A percentile compares a stretch with the other conserved stretches of the same genome.
These are phyloP conservation scores for Croton laevigatus DNA, from an alignment of 441 rosid genomes.

Conservation along the genomic window DNA sequence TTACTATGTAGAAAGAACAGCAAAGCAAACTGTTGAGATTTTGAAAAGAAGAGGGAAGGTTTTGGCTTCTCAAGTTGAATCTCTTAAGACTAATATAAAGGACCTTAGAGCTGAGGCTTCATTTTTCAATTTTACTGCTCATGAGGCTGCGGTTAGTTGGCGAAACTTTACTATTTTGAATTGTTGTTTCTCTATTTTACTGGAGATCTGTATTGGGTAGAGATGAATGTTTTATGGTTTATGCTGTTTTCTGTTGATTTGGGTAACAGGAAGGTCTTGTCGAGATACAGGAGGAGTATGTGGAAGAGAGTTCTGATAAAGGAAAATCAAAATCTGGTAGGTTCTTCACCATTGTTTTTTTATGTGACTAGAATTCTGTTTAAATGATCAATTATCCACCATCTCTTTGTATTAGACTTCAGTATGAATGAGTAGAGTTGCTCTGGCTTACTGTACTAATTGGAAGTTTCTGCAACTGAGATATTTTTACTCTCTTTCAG, in stretches of 20 bases:
- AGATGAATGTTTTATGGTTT: slow-evolving; percentile 2
- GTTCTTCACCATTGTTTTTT: slow-evolving; percentile 15
- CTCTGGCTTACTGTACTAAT: neutral
- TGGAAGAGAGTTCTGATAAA: slow-evolving; percentile 42
- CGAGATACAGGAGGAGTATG: slow-evolving; percentile 85
- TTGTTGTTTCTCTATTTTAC: neutral
- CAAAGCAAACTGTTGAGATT: slow-evolving; percentile 76
- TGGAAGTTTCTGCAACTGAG: slow-evolving; percentile 9
- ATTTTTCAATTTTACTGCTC: slow-evolving; percentile 69
- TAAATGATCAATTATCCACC: neutral
- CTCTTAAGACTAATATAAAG: slow-evolving; percentile 60
- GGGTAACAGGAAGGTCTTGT: slow-evolving; percentile 71
- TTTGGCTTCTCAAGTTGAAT: slow-evolving; percentile 54
- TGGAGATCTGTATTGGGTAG: neutral
- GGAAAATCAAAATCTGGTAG: slow-evolving; percentile 41
- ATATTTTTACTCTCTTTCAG: slow-evolving; percentile 23
- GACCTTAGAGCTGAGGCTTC: slow-evolving; percentile 79
- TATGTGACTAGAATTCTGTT: too few relatives aligned
- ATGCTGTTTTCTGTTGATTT: slow-evolving; percentile 11
- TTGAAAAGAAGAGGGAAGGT: slow-evolving; percentile 73
- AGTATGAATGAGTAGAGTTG: neutral
- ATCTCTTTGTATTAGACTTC: neutral
- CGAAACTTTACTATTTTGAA: neutral
- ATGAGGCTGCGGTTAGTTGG: slow-evolving; percentile 67
- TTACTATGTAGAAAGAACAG: slow-evolving; percentile 65